A percentile compares a stretch with the other conserved stretches of the same genome.
These are phyloP conservation scores for Fusarium goolgardi DNA, from an alignment of 2,329 filamentous ascomycete species.

Conservation along the genomic window DNA sequence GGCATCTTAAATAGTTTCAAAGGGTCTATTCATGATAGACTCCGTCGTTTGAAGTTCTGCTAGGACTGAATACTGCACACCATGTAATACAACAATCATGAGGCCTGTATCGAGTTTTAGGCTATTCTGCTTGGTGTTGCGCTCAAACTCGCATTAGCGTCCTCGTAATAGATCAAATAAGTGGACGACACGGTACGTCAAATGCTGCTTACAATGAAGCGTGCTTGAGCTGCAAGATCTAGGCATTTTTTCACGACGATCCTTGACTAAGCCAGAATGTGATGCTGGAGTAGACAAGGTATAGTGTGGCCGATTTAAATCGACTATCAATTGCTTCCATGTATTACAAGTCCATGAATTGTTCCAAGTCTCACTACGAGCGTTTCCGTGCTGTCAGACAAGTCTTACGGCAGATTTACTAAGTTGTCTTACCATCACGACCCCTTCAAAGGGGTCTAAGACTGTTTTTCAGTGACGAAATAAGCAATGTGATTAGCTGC, in stretches of 20 bases:
- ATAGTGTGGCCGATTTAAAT: background rate
- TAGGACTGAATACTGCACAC: background rate
- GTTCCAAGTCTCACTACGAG: background rate
- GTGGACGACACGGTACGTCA: background rate
- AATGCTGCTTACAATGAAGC: background rate
- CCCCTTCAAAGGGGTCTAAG: rapidly evolving
- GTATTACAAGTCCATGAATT: background rate
- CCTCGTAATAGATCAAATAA: no score
- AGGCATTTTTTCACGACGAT: rapidly evolving
- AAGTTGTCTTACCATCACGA: background rate
- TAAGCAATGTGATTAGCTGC: background rate
- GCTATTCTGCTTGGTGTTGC: background rate
- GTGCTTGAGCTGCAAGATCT: no score
- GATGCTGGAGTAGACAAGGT: background rate
- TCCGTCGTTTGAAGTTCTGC: background rate
- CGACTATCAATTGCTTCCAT: background rate
- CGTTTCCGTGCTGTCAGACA: background rate
- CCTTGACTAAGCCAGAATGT: no score
- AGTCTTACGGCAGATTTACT: background rate
- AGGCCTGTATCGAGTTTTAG: background rate
- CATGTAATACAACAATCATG: background rate
- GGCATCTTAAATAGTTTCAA: background rate
- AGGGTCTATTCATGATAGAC: background rate
- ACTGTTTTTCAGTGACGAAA: background rate
- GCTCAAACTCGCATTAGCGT: background rate